Conservation (phyloP, 1,284 basidiomycete genomes). For the Mycena citricolor region DNA sequence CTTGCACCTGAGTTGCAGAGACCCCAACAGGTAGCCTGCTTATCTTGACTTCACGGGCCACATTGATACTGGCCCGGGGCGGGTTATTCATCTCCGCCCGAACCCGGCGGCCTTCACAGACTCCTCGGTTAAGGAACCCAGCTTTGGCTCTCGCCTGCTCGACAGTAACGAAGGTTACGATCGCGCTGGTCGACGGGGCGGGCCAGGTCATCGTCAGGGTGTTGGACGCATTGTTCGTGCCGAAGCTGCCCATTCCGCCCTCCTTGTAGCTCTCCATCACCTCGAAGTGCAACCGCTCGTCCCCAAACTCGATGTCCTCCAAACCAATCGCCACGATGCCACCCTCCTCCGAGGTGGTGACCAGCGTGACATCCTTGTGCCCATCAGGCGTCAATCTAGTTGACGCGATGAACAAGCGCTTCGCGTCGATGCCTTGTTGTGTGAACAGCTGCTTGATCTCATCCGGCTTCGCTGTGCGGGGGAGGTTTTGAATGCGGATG, state of each 20-base stretch:
- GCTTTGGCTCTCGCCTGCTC: slow-evolving; percentile 31
- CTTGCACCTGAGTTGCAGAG: slow-evolving; percentile 19
- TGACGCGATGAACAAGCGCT: slow-evolving; percentile 33
- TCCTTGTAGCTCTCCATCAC: slow-evolving; percentile 34
- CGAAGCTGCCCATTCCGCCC: slow-evolving; percentile 45
- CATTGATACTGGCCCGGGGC: slow-evolving; percentile 28
- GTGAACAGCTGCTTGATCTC: slow-evolving; percentile 42
- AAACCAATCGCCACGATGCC: slow-evolving; percentile 37
- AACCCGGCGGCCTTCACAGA: slow-evolving; percentile 39
- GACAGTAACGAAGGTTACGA: slow-evolving; percentile 38
- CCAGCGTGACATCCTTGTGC: slow-evolving; percentile 37
- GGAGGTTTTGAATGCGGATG: slow-evolving; percentile 44
- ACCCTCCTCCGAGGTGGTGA: slow-evolving; percentile 40
- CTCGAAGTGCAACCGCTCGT: slow-evolving; percentile 39
- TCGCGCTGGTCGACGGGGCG: slow-evolving; percentile 37
- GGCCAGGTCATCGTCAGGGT: slow-evolving; percentile 46
- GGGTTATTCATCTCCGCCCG: slow-evolving; percentile 42
- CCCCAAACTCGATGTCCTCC: slow-evolving; percentile 44
- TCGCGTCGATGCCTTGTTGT: slow-evolving; percentile 35
- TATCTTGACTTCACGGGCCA: slow-evolving; percentile 37
- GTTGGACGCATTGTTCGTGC: slow-evolving; percentile 29
- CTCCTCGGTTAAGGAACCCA: slow-evolving; percentile 33
- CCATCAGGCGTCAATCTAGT: slow-evolving; percentile 27
- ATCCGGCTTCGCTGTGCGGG: slow-evolving; percentile 32
- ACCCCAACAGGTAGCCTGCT: slow-evolving; percentile 30